These are phyloP conservation scores for Umbelopsis isabellina DNA, from an alignment of 192 early-diverging fungal genomes.

Conservation along the genomic window DNA sequence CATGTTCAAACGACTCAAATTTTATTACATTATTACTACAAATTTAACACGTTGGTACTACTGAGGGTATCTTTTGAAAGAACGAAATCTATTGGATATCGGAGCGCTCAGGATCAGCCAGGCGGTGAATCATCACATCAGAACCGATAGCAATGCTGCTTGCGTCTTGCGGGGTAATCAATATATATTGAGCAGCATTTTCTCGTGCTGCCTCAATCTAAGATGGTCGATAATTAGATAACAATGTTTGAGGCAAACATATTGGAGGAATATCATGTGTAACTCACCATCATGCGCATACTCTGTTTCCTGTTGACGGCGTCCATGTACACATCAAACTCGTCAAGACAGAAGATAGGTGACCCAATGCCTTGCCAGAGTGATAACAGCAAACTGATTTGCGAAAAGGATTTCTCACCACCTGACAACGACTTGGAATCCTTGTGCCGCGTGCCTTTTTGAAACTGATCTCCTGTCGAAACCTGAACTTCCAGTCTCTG, in stretches of 20 bases:
- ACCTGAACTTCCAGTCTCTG: slow-evolving; percentile 61
- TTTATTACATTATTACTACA: too few relatives aligned
- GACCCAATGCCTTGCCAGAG: slow-evolving; percentile 93
- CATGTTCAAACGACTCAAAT: too few relatives aligned
- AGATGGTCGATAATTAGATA: not conserved
- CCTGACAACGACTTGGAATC: slow-evolving; percentile 93
- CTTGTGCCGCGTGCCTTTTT: slow-evolving; percentile 61
- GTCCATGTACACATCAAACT: slow-evolving; percentile 99
- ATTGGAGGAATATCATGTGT: not conserved
- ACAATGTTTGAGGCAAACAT: not conserved
- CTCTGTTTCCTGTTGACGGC: slow-evolving; percentile 89
- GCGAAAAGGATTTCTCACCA: slow-evolving; percentile 96
- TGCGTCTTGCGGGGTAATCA: slow-evolving; percentile 96
- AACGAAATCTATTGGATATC: not conserved
- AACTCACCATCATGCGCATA: slow-evolving; percentile 80
- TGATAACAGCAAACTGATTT: slow-evolving; percentile 89
- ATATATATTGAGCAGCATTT: slow-evolving; percentile 83
- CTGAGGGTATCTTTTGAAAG: too few relatives aligned
- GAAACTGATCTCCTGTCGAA: slow-evolving; percentile 44
- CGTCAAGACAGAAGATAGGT: slow-evolving; percentile 93
- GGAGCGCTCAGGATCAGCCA: slow-evolving; percentile 59
- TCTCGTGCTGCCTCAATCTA: slow-evolving; percentile 78
- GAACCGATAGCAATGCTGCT: slow-evolving; percentile 61
- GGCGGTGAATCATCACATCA: slow-evolving; percentile 59
- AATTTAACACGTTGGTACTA: too few relatives aligned